Conservation (phyloP, 2,329 filamentous ascomycete species). For the Monosporascus ibericus region DNA sequence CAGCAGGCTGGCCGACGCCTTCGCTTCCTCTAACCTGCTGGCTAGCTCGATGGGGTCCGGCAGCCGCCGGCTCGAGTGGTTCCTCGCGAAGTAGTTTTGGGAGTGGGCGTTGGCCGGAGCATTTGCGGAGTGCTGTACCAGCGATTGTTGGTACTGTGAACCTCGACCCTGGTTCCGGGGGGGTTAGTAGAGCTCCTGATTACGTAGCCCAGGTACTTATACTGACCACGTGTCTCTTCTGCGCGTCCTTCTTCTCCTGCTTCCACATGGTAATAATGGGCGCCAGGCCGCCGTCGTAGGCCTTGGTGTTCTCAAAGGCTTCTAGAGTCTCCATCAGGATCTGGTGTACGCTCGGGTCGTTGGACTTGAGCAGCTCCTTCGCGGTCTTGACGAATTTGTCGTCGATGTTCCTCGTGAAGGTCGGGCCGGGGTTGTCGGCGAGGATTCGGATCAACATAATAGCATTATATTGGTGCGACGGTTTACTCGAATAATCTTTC, state of each 20-base stretch:
- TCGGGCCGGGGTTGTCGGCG: slow-evolving; percentile 81
- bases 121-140: slow-evolving; percentile 30
- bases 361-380: slow-evolving; percentile 67
- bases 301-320: slow-evolving; percentile 65
- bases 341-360: slow-evolving; percentile 73
- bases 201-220: slow-evolving; percentile 1
- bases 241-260: slow-evolving; percentile 69
- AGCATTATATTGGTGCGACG: slow-evolving; percentile 86
- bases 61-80: slow-evolving; percentile 40
- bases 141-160: slow-evolving; percentile 15
- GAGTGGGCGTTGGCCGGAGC: slow-evolving; percentile 36
- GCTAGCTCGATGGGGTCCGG: slow-evolving; percentile 73
- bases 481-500: slow-evolving; percentile 58
- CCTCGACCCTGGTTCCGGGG: neutral
- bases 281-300: slow-evolving; percentile 66
- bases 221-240: slow-evolving; percentile 45
- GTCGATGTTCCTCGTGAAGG: slow-evolving; percentile 88
- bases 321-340: slow-evolving; percentile 84
- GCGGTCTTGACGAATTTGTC: slow-evolving; percentile 72
- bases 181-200: neutral
- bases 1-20: slow-evolving; percentile 86
- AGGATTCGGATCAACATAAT: slow-evolving; percentile 94
- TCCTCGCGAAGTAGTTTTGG: slow-evolving; percentile 53
- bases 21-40: slow-evolving; percentile 81
- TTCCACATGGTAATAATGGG: slow-evolving; percentile 80